Base-by-base conservation (phyloP, 805 yeast genomes). In the Torulaspora franciscae region DNA sequence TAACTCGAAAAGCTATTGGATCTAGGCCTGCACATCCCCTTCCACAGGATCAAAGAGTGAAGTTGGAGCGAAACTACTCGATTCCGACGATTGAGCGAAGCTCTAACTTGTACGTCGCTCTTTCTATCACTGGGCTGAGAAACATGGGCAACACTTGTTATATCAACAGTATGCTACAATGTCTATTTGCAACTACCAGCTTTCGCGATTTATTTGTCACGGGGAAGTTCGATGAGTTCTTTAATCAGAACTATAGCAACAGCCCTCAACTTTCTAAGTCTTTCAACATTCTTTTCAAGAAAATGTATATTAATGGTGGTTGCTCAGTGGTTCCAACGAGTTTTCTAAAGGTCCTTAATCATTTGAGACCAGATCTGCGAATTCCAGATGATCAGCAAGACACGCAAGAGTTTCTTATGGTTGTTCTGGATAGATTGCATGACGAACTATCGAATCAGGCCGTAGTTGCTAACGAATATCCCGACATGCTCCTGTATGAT, bases 351-450 rank as follows among this genome's bases (percentile, higher is more conserved):
- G 62, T 69, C 1, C 67, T 81, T 40, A 64, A 76, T 17, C 48
- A 65, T 6, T 57, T 83, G 17, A 78, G 83, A 51, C 89, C 89
- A 0, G 86, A 81, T 54, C 72, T 83, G 43, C 68, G 70, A 50
- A 82, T 85, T 9, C 91, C 91, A 0, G 64, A 74, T 52, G 87
- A 83, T 55, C 95, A 85, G 56, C 93, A 85, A 57, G 95, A 85
- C 61, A 81, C 90, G 1, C 88, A 85, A 43, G 93, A 85, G 54
- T 83, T 83, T 56, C 63, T 85, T 35, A 71, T 83, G 59, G 77
- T 84, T 48, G 51, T 84, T 8, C 65, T 85, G 50, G 90, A 82
- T 56, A 72, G 79, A 49, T 60, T 85, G 9, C 91, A 85, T 59
- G 80, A 80, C 39, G 95, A 85, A 56, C 60, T 84, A 43, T 57